Conservation (phyloP, 768 basidiomycete species). For the Mycena latifolia region DNA sequence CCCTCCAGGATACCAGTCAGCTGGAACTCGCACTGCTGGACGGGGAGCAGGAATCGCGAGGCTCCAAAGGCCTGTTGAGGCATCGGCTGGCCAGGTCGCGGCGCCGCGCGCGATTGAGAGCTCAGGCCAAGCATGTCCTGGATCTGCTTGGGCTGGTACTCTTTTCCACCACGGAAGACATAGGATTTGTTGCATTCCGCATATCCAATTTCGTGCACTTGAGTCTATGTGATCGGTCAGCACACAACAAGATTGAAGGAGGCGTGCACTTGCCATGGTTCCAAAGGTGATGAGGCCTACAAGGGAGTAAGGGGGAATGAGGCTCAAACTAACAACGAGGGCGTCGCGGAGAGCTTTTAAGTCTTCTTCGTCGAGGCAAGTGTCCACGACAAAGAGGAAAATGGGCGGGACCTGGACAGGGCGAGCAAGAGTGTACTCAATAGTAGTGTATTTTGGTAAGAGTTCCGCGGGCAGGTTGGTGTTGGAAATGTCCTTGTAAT, state of each 20-base stretch:
- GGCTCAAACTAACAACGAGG: conserved; percentile 92
- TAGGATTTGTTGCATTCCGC: conserved; percentile 97
- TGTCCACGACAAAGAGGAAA: conserved; percentile 98
- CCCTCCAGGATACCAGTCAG: conserved; percentile 93
- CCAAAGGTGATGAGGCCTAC: conserved; percentile 97
- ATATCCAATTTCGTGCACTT: conserved; percentile 99
- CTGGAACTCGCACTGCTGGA: conserved; percentile 95
- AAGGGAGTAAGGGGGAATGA: conserved; percentile 94
- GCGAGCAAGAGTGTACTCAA: conserved; percentile 98
- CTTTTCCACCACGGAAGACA: conserved; percentile 98
- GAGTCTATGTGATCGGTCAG: conserved; percentile 67
- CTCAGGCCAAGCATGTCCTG: conserved; percentile 97
- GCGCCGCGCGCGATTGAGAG: conserved; percentile 83
- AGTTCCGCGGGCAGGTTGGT: conserved; percentile 97
- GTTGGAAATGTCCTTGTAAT: conserved; percentile 98
- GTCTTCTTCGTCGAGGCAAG: conserved; percentile 96
- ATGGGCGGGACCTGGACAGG: conserved; percentile 94
- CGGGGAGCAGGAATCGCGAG: conserved; percentile 92
- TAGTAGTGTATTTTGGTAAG: conserved; percentile 97
- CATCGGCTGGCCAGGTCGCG: conserved; percentile 87
- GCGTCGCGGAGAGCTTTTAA: conserved; percentile 95
- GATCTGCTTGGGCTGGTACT: conserved; percentile 96
- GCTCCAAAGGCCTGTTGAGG: conserved; percentile 87
- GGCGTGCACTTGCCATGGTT: conserved; percentile 81
- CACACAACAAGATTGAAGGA: neutral